Conservation (phyloP, 768 basidiomycete species). For the Suillus subaureus region DNA sequence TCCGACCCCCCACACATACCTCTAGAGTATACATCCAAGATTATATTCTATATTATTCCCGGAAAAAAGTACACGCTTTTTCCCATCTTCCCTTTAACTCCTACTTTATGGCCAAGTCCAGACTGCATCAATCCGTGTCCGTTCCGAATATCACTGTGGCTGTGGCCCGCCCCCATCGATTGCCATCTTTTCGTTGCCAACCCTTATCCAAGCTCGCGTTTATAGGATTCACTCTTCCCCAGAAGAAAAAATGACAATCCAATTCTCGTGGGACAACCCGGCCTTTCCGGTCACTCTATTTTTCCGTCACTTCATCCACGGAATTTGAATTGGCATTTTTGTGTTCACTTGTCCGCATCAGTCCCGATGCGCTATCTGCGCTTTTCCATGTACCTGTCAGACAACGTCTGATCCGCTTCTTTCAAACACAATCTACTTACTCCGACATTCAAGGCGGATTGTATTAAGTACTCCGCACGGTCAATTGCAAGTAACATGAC, state of each 20-base stretch:
- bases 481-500: neutral
- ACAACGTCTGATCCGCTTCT: constrained; percentile 4
- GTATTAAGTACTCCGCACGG: neutral
- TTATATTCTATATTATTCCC: neutral
- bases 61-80: constrained; percentile 6
- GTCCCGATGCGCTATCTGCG: constrained; percentile 3
- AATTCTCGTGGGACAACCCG: constrained; percentile 4
- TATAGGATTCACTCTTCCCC: neutral
- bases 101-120: constrained; percentile 7
- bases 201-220: constrained; percentile 5
- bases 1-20: neutral
- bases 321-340: constrained; percentile 16
- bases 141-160: constrained; percentile 5
- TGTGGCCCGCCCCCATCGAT: neutral
- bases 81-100: constrained; percentile 12
- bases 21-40: too few species aligned
- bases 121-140: neutral
- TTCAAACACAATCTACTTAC: neutral
- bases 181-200: constrained; percentile 1
- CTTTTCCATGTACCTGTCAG: neutral
- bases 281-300: constrained; percentile 4
- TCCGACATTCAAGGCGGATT: constrained; percentile 8
- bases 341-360: neutral
- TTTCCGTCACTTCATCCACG: constrained; percentile 11
- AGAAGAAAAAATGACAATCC: neutral